Evolutionary conservation across 2,329 filamentous ascomycete genomes (phyloP).

Genomic region (Chaetomiaceae sp.): DNA sequence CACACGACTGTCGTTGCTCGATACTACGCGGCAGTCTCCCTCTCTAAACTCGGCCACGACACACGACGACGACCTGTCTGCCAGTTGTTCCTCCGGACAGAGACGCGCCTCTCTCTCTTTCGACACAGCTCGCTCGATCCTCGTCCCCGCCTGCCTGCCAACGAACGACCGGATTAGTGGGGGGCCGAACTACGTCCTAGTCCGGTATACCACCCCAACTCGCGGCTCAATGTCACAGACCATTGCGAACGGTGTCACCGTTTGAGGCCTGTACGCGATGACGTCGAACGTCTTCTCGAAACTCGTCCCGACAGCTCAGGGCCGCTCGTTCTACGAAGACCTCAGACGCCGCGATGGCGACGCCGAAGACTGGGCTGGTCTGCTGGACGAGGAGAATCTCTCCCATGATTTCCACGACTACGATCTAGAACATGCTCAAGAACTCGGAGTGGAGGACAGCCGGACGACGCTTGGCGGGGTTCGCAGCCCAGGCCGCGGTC

Average conservation of each 20-base stretch:
- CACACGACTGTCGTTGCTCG: too few species aligned
- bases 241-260: not conserved
- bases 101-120: too few species aligned
- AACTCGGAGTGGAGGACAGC: constrained; percentile 41
- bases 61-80: too few species aligned
- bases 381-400: constrained; percentile 49
- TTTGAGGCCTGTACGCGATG: constrained; percentile 29
- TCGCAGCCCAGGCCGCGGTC: constrained; percentile 18
- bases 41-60: too few species aligned
- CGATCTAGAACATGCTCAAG: constrained; percentile 39
- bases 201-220: too few species aligned
- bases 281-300: constrained; percentile 44
- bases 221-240: constrained; percentile 1
- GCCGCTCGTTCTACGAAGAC: constrained; percentile 46
- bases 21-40: too few species aligned
- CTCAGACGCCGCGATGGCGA: constrained; percentile 39
- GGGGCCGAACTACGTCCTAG: too few species aligned
- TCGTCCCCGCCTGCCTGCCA: too few species aligned
- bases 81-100: too few species aligned
- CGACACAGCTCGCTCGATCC: too few species aligned
- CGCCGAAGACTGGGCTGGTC: constrained; percentile 36
- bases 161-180: too few species aligned
- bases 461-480: constrained; percentile 38
- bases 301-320: constrained; percentile 32
- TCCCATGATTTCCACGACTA: constrained; percentile 46